A percentile compares a stretch with the other conserved stretches of the same genome.
Conservation (phyloP, 2,329 filamentous ascomycete species). For the Lasiodiplodia citricola region DNA sequence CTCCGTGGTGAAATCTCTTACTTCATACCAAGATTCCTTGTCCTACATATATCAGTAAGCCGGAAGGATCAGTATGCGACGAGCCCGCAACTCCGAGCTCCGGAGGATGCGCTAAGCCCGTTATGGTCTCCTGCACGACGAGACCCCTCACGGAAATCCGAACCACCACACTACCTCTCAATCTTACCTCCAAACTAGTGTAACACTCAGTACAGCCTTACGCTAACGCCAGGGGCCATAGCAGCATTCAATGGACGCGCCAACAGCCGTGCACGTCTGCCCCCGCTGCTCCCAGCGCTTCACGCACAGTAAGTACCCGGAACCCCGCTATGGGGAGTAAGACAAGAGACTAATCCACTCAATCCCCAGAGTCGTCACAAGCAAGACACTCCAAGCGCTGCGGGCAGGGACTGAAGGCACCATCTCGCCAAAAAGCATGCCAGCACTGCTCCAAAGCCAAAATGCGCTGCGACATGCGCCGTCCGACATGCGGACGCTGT, state of each 20-base stretch:
- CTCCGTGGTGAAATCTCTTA: neutral
- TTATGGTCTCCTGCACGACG: neutral
- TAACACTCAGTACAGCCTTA: neutral
- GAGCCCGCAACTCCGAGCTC: neutral
- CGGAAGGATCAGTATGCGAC: neutral
- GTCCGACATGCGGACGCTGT: neutral
- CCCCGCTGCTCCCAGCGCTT: neutral
- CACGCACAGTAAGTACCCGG: neutral
- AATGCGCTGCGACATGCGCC: neutral
- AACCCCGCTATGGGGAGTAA: neutral
- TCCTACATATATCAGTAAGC: neutral
- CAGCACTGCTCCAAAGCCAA: neutral
- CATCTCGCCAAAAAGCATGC: neutral
- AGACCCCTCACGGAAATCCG: neutral
- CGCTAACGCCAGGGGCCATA: too few species aligned
- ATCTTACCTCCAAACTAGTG: neutral
- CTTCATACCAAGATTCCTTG: neutral
- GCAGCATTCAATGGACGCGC: too few species aligned
- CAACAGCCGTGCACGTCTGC: neutral
- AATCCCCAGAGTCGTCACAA: neutral
- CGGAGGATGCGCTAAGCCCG: neutral
- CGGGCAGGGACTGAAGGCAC: neutral
- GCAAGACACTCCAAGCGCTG: neutral
- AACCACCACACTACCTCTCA: neutral
- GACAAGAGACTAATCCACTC: neutral